phyloP scores from a whole-genome alignment of 345 rosid genomes.

The Citrus medica region DNA sequence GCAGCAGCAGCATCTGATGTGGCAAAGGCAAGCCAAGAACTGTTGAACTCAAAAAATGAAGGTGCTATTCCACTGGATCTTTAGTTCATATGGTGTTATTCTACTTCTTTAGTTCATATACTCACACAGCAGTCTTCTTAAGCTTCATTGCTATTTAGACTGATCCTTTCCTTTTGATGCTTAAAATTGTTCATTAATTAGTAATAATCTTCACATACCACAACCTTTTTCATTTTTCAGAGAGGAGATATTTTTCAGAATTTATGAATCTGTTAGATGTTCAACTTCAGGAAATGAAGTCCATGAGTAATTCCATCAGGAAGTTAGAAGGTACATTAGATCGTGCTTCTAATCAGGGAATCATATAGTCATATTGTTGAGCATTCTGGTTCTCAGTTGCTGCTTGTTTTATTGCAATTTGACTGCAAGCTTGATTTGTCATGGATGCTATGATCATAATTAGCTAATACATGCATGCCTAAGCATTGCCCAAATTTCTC shows the following conservation, averaged over 20 bases:
- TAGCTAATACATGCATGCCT: not conserved
- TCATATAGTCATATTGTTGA: not conserved
- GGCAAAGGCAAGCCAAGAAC: conserved; percentile 84
- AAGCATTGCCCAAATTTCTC: not conserved
- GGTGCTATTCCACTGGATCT: conserved; percentile 32
- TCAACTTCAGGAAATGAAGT: conserved; percentile 88
- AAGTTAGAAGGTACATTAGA: conserved; percentile 59
- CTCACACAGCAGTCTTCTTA: not conserved
- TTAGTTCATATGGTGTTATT: not conserved
- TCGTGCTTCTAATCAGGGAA: conserved; percentile 11
- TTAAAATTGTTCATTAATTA: not conserved
- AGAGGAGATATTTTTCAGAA: conserved; percentile 60
- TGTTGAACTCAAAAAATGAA: conserved; percentile 62
- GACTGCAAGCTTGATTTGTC: not conserved
- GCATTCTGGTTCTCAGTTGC: conserved; percentile 3
- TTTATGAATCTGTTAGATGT: conserved; percentile 55
- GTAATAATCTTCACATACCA: not conserved
- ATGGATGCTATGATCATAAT: not conserved
- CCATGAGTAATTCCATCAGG: conserved; percentile 58
- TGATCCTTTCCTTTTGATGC: conserved; percentile 7
- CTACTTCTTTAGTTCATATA: not conserved
- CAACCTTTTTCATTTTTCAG: conserved; percentile 37
- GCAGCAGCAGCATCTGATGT: conserved; percentile 89
- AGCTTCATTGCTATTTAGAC: not conserved
- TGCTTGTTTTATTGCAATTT: not conserved